These are phyloP conservation scores for Amylocystis lapponica DNA, from an alignment of 768 basidiomycete genomes.

Conservation along the genomic window DNA sequence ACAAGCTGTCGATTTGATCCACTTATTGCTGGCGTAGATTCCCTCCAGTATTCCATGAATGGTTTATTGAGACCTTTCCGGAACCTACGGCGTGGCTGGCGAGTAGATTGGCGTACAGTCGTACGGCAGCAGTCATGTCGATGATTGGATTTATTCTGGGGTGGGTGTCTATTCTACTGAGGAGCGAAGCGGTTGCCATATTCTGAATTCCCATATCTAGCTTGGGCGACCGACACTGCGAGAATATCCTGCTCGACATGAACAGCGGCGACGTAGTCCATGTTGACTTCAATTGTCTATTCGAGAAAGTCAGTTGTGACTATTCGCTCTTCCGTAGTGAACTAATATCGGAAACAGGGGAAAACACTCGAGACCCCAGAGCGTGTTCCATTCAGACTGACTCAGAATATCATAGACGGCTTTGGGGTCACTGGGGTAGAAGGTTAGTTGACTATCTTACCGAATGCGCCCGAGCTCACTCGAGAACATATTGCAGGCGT, in stretches of 20 bases:
- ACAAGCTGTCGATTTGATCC: not conserved
- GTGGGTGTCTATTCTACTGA: conserved; percentile 39
- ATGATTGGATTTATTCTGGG: conserved; percentile 98
- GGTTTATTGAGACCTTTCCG: conserved; percentile 96
- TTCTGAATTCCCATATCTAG: conserved; percentile 39
- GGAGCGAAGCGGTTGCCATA: too few relatives aligned
- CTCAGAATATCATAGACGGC: conserved; percentile 89
- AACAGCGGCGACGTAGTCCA: conserved; percentile 90
- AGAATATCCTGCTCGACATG: conserved; percentile 90
- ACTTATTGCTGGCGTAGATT: conserved; percentile 37
- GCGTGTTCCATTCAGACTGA: conserved; percentile 89
- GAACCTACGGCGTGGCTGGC: conserved; percentile 94
- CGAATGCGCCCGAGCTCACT: not conserved
- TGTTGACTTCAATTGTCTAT: conserved; percentile 97
- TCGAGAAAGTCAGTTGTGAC: conserved; percentile 68
- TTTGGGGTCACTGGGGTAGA: conserved; percentile 92
- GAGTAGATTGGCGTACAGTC: conserved; percentile 77
- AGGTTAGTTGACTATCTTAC: conserved; percentile 44
- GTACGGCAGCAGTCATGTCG: conserved; percentile 95
- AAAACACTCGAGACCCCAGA: conserved; percentile 85
- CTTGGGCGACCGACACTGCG: conserved; percentile 95
- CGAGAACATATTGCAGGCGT: conserved; percentile 46
- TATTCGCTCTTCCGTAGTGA: too few relatives aligned
- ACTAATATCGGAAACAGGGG: conserved; percentile 43
- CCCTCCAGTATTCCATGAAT: conserved; percentile 90